These are phyloP conservation scores for Coemansia sp. DNA, from an alignment of 192 early-diverging fungal species.

Conservation along the genomic window DNA sequence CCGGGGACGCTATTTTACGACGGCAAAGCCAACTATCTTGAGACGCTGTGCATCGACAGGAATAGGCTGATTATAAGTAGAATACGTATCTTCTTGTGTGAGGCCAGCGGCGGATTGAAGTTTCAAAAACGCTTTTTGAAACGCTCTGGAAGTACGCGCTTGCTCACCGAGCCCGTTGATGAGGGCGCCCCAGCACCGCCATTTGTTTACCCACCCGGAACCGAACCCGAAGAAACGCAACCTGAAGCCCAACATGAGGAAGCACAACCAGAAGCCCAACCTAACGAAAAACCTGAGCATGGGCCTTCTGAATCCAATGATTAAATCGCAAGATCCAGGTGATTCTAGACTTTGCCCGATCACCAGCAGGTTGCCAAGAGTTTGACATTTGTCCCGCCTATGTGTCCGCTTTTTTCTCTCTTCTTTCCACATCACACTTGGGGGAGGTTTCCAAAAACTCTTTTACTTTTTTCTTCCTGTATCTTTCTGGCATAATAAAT, in stretches of 20 bases:
- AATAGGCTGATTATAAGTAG: constrained; percentile 1
- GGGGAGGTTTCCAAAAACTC: not conserved
- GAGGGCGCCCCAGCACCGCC: constrained; percentile 22
- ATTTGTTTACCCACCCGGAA: constrained; percentile 36
- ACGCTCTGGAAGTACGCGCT: constrained; percentile 10
- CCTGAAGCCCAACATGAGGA: too few species aligned
- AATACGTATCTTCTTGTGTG: constrained; percentile 7
- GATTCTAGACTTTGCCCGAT: too few species aligned
- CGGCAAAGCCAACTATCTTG: constrained; percentile 26
- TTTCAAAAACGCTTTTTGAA: constrained; percentile 25
- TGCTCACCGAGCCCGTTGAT: constrained; percentile 23
- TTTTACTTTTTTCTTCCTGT: not conserved
- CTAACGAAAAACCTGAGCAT: too few species aligned
- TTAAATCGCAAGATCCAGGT: too few species aligned
- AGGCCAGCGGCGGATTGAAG: constrained; percentile 5
- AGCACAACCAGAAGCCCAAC: too few species aligned
- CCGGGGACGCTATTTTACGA: constrained; percentile 32
- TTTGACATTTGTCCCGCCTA: not conserved
- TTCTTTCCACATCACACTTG: not conserved
- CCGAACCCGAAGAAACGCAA: not conserved
- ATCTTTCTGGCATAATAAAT: not conserved
- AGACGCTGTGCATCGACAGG: constrained; percentile 34
- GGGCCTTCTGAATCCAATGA: too few species aligned
- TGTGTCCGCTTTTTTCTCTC: not conserved
- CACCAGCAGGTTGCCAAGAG: too few species aligned